Base-by-base conservation (phyloP, 345 rosid species). In the Gossypium thurberi region DNA sequence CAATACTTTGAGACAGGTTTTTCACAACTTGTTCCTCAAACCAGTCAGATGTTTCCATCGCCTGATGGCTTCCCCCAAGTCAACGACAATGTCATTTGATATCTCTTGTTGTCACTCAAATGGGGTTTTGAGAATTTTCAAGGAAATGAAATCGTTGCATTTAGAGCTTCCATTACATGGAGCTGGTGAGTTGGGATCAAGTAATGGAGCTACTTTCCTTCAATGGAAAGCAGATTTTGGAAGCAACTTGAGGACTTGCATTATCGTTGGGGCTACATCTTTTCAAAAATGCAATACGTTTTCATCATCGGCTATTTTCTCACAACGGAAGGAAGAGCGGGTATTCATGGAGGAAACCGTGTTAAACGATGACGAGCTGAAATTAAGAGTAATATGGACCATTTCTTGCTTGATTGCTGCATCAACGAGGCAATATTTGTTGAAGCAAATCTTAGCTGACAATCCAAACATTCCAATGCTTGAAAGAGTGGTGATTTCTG, bases 221-320 rank as follows among this genome's bases (percentile, higher is more conserved):
- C 81, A 78, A 72, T 87, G 91, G 89, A 72, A 73, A 15, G 91
- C 91, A 2, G 78, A 63, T 25, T 85, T 82, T 50, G 86, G 85
- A 0, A 57, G 73, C 18, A 68, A 69, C 43, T 59, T 85, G 63
- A 71, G 81, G 61, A 70, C 76, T 63, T 85, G 88, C 68, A 55
- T 81, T 60, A 79, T 85, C 46, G 74, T 87, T 48, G 80, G 82
- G 1, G 88, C 87, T 20, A 65, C 75, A 25, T 82, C 82, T 28
- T 74, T 77, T 46, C 46, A 48, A 10, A 59, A 23, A 44, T 62
- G 57, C 3, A 37, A 37, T 21, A 53, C 10, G 10, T n/a, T n/a
- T 18, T 14, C 10, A 3, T 14, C 14, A 2, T 14, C 17, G 23
- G 8, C 43, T 28, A 6, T 14, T 26, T 28, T 44, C 11, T 52